These are phyloP conservation scores for Eucalyptus marginata DNA, from an alignment of 345 rosid genomes.

Conservation along the genomic window DNA sequence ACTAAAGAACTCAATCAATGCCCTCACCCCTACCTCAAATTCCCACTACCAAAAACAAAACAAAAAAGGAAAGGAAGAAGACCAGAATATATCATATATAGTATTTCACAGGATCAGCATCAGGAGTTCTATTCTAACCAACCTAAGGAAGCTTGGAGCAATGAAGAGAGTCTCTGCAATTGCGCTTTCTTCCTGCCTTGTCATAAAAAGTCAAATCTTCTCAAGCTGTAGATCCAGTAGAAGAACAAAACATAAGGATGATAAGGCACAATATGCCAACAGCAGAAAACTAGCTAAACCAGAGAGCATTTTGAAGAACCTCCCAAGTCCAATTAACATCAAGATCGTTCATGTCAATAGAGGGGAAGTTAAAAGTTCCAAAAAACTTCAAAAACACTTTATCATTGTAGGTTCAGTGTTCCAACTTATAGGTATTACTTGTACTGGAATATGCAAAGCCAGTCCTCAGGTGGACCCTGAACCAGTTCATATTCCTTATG, in stretches of 20 bases:
- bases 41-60: neutral
- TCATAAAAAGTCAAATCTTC: neutral
- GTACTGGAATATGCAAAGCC: neutral
- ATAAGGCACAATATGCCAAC: neutral
- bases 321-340: neutral
- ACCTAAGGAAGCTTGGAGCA: neutral
- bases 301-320: neutral
- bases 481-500: neutral
- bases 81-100: neutral
- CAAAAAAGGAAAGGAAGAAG: neutral
- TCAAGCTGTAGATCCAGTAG: neutral
- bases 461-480: neutral
- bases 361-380: neutral
- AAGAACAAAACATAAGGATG: neutral
- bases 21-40: neutral
- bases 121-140: neutral
- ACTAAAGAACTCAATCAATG: neutral
- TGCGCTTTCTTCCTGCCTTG: neutral
- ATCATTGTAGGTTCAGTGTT: neutral
- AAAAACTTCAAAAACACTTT: neutral
- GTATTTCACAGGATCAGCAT: neutral
- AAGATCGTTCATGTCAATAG: neutral
- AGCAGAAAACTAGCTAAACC: neutral
- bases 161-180: neutral
- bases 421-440: neutral